Base-by-base conservation (phyloP, 805 yeast genomes). In the Yarrowia porcina region DNA sequence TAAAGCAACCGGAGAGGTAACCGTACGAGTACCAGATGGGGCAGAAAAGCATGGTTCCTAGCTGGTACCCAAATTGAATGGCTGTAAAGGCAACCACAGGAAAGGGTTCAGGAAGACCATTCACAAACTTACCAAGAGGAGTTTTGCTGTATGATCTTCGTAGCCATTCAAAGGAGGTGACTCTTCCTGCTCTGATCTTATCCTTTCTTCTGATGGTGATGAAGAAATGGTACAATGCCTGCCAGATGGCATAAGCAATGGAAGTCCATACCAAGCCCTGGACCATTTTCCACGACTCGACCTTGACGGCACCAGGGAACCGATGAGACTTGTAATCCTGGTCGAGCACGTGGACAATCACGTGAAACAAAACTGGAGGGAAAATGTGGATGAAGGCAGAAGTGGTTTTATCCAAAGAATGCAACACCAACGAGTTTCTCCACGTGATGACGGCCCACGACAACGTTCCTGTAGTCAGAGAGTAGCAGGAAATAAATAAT, bases 381-480 rank as follows among this genome's bases (percentile, higher is more conserved):
- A 90, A 81, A 13, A 94, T 79, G 71, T 93, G 99, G 66, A 93
- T 93, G 69, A 90, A 88, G 2, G 96, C 86, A 20, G 93, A 85
- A 1, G 98, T 94, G 15, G 92, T 90, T 73, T 93, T 93, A 67
- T 93, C 99, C 65, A 93, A 82, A 12, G 93, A 86, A 71, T 93
- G 99, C 52, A 93, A 78, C 9, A 93, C 98, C 63, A 93, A 78
- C 7, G 97, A 91, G 73, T 93, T 93, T 68, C 96, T 80, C 99
- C 98, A 93, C 0, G 97, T 89, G 45, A 93, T 85, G 21, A 93
- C 97, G 0, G 97, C 97, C 82, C 90, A 92, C 6, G 96, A 83
- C 63, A 93, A 75, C 0, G 97, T 90, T 0, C 98, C 99, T 76
- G 88, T 85, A 0, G 94, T 82, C 65, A 93, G 83, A 10, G 97